phyloP scores from a whole-genome alignment of 2,329 filamentous ascomycete genomes.

The Fusarium odoratissimum region DNA sequence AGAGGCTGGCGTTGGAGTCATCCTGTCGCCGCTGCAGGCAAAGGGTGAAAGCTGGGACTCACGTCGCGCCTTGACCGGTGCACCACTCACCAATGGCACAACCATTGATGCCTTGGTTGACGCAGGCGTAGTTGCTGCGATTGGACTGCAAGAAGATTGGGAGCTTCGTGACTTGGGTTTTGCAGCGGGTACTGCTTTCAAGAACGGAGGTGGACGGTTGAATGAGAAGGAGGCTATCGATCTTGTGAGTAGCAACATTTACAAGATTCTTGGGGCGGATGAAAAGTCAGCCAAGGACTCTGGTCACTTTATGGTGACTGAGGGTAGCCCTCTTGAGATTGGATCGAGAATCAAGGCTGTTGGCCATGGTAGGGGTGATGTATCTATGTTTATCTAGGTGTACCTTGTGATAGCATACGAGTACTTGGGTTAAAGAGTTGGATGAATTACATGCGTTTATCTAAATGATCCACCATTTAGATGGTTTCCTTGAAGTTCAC shows the following conservation, averaged over 20 bases:
- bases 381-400: slow-evolving; percentile 16
- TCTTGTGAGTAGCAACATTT: slow-evolving; percentile 67
- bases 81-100: slow-evolving; percentile 74
- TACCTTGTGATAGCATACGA: background rate
- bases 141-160: slow-evolving; percentile 73
- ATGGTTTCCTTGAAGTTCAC: rapidly evolving
- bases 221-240: slow-evolving; percentile 66
- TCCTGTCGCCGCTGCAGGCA: slow-evolving; percentile 69
- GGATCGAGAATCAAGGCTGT: slow-evolving; percentile 48
- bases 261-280: slow-evolving; percentile 65
- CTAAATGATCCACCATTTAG: background rate
- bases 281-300: slow-evolving; percentile 41
- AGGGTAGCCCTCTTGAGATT: slow-evolving; percentile 72
- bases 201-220: slow-evolving; percentile 66
- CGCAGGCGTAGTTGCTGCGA: slow-evolving; percentile 68
- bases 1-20: slow-evolving; percentile 65
- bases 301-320: slow-evolving; percentile 70
- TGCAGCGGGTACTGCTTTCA: slow-evolving; percentile 68
- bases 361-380: slow-evolving; percentile 35
- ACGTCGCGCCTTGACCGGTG: slow-evolving; percentile 70
- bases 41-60: slow-evolving; percentile 69
- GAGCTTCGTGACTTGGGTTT: slow-evolving; percentile 69
- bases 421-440: background rate
- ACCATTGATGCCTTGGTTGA: slow-evolving; percentile 67
- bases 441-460: background rate